Percentiles rank a stretch among this genome's conserved stretches.
Conservation (phyloP, 306 rosid species). For the Vigna trinervia region DNA sequence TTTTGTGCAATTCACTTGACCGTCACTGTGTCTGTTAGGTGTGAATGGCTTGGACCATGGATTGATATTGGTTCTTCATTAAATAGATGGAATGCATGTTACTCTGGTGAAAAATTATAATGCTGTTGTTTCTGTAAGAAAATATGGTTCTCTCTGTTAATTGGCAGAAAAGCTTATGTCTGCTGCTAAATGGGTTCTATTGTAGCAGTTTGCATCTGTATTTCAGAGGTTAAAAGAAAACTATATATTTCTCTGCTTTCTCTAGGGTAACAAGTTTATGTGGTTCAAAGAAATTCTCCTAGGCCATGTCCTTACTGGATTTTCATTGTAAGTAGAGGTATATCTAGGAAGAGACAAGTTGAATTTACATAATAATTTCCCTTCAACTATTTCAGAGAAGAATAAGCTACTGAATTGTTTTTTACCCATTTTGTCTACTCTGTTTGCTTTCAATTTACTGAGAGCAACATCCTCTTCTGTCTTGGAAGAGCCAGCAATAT, state of each 20-base stretch:
- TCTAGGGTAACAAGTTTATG: background rate
- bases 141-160: background rate
- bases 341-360: background rate
- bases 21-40: background rate
- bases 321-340: slow-evolving; percentile 4
- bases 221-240: slow-evolving; percentile 1
- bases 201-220: slow-evolving; percentile 24
- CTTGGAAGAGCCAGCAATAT: background rate
- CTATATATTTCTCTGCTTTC: background rate
- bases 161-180: background rate
- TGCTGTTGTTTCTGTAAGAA: background rate
- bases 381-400: slow-evolving; percentile 25
- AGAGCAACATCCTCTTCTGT: background rate
- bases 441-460: slow-evolving; percentile 3
- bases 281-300: background rate
- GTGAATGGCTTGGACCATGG: background rate
- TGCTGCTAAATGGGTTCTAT: slow-evolving; percentile 7
- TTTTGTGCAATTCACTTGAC: background rate
- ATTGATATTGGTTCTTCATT: slow-evolving; percentile 15
- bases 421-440: background rate
- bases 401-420: background rate
- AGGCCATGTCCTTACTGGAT: background rate
- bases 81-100: background rate
- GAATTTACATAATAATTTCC: background rate
- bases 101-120: slow-evolving; percentile 7